phyloP scores from a whole-genome alignment of 306 rosid genomes.

The Calophaca sinica region DNA sequence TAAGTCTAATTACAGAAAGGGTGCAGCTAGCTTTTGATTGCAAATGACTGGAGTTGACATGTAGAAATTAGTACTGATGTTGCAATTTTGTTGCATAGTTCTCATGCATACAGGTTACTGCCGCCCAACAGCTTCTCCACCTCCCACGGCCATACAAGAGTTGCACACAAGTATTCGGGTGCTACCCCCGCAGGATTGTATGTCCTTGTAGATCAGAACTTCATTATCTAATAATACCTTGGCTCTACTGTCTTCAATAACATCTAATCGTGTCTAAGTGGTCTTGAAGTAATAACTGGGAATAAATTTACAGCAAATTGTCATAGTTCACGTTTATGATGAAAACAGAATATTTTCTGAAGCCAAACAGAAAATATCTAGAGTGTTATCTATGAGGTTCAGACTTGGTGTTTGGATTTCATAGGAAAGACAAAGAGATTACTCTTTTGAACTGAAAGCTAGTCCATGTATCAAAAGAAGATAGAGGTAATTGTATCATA shows the following conservation, averaged over 20 bases:
- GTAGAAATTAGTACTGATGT: constrained; percentile 47
- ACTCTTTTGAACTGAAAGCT: background rate
- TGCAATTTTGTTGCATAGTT: constrained; percentile 60
- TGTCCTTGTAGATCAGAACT: constrained; percentile 47
- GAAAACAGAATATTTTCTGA: background rate
- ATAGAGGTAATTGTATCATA: constrained; percentile 5
- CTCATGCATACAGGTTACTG: constrained; percentile 99
- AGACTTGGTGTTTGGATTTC: constrained; percentile 15
- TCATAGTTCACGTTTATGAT: background rate
- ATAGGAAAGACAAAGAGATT: background rate
- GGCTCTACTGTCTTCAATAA: constrained; percentile 14
- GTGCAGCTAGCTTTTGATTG: constrained; percentile 23
- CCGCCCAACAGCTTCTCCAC: constrained; percentile 95
- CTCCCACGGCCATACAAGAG: constrained; percentile 89
- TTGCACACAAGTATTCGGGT: constrained; percentile 77
- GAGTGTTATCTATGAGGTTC: background rate
- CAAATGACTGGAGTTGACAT: constrained; percentile 24
- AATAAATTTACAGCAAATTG: background rate
- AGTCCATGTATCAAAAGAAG: constrained; percentile 21
- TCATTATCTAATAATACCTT: constrained; percentile 13
- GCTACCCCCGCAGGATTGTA: constrained; percentile 92
- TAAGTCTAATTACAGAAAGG: constrained; percentile 45
- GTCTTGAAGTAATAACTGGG: constrained; percentile 7
- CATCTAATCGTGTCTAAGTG: background rate
- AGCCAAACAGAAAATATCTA: background rate